Conservation (phyloP, 305 asterid species). For the Ajuga reptans region DNA sequence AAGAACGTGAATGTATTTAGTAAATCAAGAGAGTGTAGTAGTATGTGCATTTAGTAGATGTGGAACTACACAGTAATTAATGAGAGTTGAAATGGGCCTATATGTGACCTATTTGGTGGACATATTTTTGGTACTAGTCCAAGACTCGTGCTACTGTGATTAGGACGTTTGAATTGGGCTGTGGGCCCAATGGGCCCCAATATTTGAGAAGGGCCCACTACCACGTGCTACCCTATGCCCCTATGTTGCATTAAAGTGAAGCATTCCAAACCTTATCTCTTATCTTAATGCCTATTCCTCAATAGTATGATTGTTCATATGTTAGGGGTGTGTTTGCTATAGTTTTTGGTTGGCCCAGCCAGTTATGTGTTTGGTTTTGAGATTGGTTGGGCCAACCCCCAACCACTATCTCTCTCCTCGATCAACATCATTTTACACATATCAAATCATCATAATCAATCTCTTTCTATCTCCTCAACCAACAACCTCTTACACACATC, state of each 20-base stretch:
- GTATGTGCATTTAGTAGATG: no score
- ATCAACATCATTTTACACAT: no score
- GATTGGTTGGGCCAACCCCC: no score
- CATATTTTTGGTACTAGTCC: constrained; percentile 4
- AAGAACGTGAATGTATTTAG: no score
- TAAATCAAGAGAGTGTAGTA: no score
- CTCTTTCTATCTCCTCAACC: no score
- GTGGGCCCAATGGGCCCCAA: constrained; percentile 24
- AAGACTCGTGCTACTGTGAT: constrained; percentile 12
- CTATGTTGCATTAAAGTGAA: constrained; percentile 29
- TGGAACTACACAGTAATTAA: neutral
- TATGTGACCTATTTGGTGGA: constrained; percentile 18
- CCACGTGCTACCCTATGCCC: constrained; percentile 27
- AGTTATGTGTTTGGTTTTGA: no score
- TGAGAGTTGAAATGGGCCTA: constrained; percentile 22
- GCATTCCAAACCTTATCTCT: constrained; percentile 35
- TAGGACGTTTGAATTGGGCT: constrained; percentile 18
- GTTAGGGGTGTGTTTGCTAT: no score
- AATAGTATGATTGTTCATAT: constrained; percentile 10
- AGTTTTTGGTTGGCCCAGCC: no score
- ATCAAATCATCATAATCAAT: no score
- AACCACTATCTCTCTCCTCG: no score
- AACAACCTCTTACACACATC: no score
- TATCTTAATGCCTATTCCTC: constrained; percentile 21
- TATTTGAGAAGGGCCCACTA: constrained; percentile 19